Evolutionary conservation across 805 yeast genomes (phyloP), one percentile per base, ranked within the genome.

Genomic region (Candida dajiaensis): DNA sequence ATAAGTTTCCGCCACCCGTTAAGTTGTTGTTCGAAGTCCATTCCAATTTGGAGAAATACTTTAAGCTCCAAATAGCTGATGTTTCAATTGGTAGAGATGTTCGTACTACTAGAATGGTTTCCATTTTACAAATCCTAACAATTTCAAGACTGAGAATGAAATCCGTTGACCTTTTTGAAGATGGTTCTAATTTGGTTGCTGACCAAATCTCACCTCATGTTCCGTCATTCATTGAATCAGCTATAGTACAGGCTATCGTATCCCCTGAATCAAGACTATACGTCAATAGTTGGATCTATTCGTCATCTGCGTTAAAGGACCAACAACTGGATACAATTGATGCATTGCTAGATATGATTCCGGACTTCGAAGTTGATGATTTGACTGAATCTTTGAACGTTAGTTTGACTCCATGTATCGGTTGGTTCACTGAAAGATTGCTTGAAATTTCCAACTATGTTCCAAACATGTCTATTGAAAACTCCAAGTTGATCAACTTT

Each of bases 141-240:
- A 75, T 85, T 29, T 68, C 80, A 35, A 74, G 86, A 47, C 64
- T 83, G 54, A 80, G 87, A 59, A 89, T 89, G 90, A 66, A 70
- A 21, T 64, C 70, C 16, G 64, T 75, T 21, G 78, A 75, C 41
- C 57, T 81, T 36, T 77, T 77, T 42, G 43, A 45, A 28, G 16
- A 56, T 52, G 46, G 42, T 7, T 46, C 54, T 6, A 18, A 45
- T 16, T 33, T 38, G n/a, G 16, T 33, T 16, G 28, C 44, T 12
- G 51, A 43, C 12, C 47, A 45, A 60, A 55, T 69, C 2, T 69
- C 76, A 2, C 73, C 80, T 8, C 75, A 70, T 51, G 75, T 90
- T 18, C 97, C 97, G 4, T 85, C 96, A 1, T 83, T 89, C 61
- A 72, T 92, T 45, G 98, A 92, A 63, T 73, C 89, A 3, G 87